Evolutionary conservation across 768 basidiomycete genomes (phyloP).

Genomic region (Sarcodon aspratus): DNA sequence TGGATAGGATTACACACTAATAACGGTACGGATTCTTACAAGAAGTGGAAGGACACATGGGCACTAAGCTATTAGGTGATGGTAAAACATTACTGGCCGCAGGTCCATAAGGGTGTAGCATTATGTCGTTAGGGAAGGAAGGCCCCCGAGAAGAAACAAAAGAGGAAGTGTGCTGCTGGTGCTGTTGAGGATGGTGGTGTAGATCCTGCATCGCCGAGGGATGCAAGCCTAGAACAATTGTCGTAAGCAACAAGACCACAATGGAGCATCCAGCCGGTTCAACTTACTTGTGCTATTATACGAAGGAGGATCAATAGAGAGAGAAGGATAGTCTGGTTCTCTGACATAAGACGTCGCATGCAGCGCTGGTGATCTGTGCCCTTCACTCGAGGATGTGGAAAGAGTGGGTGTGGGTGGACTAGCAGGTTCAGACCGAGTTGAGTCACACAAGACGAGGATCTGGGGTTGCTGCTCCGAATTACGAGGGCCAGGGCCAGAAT

Average conservation of each 20-base stretch:
- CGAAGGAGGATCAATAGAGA: conserved; percentile 13
- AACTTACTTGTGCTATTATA: neutral
- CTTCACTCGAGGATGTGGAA: conserved; percentile 29
- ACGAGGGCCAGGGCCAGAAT: conserved; percentile 60
- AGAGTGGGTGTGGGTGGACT: conserved; percentile 35
- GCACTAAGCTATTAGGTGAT: conserved; percentile 42
- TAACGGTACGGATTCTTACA: conserved; percentile 69
- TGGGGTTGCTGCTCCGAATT: conserved; percentile 43
- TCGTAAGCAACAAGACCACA: neutral
- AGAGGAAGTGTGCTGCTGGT: neutral
- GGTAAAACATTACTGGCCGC: conserved; percentile 22
- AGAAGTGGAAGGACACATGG: conserved; percentile 24
- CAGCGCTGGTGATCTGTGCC: conserved; percentile 21
- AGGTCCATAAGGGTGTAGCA: conserved; percentile 1
- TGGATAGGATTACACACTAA: conserved; percentile 60
- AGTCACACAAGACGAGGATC: conserved; percentile 39
- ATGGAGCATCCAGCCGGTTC: too few relatives aligned
- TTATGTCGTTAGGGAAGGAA: neutral
- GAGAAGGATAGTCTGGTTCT: conserved; percentile 15
- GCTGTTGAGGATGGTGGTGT: neutral
- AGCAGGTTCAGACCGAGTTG: conserved; percentile 20
- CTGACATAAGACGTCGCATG: conserved; percentile 20
- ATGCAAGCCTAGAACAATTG: neutral
- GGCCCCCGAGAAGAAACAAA: neutral
- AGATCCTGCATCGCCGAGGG: neutral